phyloP scores from a whole-genome alignment of 768 basidiomycete species.

The Gloeophyllum trabeum region DNA sequence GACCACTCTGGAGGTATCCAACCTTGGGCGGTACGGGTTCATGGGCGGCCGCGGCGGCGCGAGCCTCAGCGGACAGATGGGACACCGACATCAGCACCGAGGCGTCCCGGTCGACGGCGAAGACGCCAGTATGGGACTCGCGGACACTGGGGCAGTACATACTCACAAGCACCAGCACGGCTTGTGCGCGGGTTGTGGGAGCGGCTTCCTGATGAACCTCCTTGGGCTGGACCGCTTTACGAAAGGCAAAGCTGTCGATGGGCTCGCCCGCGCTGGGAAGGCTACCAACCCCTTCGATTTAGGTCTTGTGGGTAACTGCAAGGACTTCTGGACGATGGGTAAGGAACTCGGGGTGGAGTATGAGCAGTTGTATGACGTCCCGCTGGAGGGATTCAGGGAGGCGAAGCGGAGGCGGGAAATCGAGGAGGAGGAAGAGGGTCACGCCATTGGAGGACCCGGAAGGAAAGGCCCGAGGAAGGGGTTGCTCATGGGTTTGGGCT shows the following conservation, averaged over 20 bases:
- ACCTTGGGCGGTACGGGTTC: conserved; percentile 90
- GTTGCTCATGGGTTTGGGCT: conserved; percentile 43
- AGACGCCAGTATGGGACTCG: conserved; percentile 29
- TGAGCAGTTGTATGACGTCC: conserved; percentile 81
- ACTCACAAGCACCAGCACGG: conserved; percentile 29
- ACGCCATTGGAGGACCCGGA: conserved; percentile 18
- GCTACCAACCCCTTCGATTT: conserved; percentile 89
- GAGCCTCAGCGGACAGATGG: conserved; percentile 62
- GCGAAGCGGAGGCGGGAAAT: conserved; percentile 48
- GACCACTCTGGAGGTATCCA: conserved; percentile 93
- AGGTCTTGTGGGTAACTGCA: conserved; percentile 68
- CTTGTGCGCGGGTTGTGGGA: conserved; percentile 26
- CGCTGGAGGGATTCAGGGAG: conserved; percentile 72
- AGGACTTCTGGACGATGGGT: conserved; percentile 90
- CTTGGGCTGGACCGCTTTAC: conserved; percentile 94
- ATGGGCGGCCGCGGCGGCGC: conserved; percentile 88
- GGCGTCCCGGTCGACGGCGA: conserved; percentile 26
- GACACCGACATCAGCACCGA: conserved; percentile 48
- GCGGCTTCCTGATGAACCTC: conserved; percentile 77
- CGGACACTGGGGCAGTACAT: conserved; percentile 30
- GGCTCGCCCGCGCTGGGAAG: conserved; percentile 64
- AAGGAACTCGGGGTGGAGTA: conserved; percentile 85
- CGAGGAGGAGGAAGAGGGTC: conserved; percentile 45
- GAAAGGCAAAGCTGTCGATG: conserved; percentile 78
- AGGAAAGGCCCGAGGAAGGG: conserved; percentile 34